Conservation (phyloP, 2,329 filamentous ascomycete genomes). For the Phyllosticta capitalensis region DNA sequence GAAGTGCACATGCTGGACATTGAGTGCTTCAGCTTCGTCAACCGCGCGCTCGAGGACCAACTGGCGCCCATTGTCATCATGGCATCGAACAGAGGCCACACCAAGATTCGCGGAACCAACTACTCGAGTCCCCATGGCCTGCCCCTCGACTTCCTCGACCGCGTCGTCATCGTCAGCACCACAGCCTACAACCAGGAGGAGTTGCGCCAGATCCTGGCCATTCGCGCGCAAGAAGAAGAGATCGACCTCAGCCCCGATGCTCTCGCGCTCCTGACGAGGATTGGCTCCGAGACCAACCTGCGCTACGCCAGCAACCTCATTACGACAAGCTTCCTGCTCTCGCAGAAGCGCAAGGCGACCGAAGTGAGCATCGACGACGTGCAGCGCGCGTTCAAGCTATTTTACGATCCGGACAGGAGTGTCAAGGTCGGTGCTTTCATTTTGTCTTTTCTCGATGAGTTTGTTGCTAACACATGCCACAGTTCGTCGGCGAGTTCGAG, state of each 20-base stretch:
- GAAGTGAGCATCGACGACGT: slow-evolving; percentile 82
- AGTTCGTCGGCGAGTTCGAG: slow-evolving; percentile 80
- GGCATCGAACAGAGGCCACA: slow-evolving; percentile 91
- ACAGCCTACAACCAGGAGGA: slow-evolving; percentile 74
- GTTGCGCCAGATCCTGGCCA: slow-evolving; percentile 83
- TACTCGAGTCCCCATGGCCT: slow-evolving; percentile 90
- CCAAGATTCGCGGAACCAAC: slow-evolving; percentile 84
- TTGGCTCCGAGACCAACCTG: slow-evolving; percentile 83
- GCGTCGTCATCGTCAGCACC: slow-evolving; percentile 93
- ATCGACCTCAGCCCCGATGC: slow-evolving; percentile 86
- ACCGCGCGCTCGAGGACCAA: slow-evolving; percentile 89
- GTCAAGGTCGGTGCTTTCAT: slow-evolving; percentile 46
- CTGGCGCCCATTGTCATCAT: slow-evolving; percentile 97
- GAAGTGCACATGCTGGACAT: slow-evolving; percentile 99
- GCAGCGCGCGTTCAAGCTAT: slow-evolving; percentile 84
- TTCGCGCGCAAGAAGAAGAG: slow-evolving; percentile 92
- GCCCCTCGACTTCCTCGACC: slow-evolving; percentile 90
- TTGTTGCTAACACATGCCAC: slow-evolving; percentile 14
- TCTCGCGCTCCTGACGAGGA: slow-evolving; percentile 86
- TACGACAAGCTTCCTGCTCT: slow-evolving; percentile 81
- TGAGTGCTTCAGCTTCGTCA: slow-evolving; percentile 98
- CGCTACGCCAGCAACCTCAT: slow-evolving; percentile 98
- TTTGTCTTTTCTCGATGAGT: not conserved
- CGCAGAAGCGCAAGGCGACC: slow-evolving; percentile 74
- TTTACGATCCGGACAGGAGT: slow-evolving; percentile 82